Conservation (phyloP, 208 protist genomes). For the Kentomonas sorsogonicus region DNA sequence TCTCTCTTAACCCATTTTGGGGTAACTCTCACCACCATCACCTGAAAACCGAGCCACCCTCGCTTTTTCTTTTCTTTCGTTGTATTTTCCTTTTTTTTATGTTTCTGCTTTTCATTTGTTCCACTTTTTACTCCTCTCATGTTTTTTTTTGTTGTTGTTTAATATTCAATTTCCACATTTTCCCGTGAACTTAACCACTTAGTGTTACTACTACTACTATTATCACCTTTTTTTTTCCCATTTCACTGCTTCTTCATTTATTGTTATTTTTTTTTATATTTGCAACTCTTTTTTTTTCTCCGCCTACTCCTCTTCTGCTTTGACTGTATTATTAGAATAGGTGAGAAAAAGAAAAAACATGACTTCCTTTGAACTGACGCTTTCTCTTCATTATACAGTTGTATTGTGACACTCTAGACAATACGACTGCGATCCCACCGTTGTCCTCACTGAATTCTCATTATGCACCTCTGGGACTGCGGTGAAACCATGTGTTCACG, state of each 20-base stretch:
- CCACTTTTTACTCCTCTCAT: too few species aligned
- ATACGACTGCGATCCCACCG: too few species aligned
- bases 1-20: too few species aligned
- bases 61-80: neutral
- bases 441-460: too few species aligned
- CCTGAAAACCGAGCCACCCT: too few species aligned
- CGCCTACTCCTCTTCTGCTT: constrained; percentile 12
- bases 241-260: constrained; percentile 5
- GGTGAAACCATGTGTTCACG: too few species aligned
- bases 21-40: neutral
- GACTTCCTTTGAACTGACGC: too few species aligned
- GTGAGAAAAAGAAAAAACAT: too few species aligned
- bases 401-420: too few species aligned
- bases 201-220: neutral
- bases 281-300: constrained; percentile 11
- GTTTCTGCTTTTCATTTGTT: too few species aligned
- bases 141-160: neutral
- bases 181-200: neutral
- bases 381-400: too few species aligned
- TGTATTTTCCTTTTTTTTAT: constrained; percentile 3
- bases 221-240: constrained; percentile 6
- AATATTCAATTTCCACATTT: neutral
- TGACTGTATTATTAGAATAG: constrained; percentile 3
- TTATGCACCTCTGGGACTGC: too few species aligned
- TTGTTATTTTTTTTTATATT: constrained; percentile 15